Percentiles rank a stretch among this genome's conserved stretches.
These are phyloP conservation scores for Pyrenochaeta sp. DNA, from an alignment of 2,329 filamentous ascomycete species.

Conservation along the genomic window DNA sequence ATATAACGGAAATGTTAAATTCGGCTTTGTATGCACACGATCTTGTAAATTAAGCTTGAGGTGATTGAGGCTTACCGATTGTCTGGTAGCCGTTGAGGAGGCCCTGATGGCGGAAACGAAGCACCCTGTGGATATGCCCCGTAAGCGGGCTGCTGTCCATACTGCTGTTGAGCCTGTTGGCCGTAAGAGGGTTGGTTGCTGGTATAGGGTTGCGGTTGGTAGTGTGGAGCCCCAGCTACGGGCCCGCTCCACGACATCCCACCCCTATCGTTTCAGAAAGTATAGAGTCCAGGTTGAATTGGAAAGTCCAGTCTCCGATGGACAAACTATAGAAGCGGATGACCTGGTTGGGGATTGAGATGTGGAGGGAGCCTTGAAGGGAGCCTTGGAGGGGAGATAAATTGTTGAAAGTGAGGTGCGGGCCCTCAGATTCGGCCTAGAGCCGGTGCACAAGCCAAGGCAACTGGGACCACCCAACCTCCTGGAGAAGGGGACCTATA, in stretches of 20 bases:
- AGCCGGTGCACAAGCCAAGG: slow-evolving; percentile 38
- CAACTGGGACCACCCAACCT: slow-evolving; percentile 18
- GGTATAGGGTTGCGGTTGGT: slow-evolving; percentile 41
- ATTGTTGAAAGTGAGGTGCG: slow-evolving; percentile 24
- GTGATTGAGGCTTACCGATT: slow-evolving; percentile 38
- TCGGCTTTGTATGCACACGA: background rate
- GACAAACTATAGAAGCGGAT: slow-evolving; percentile 7
- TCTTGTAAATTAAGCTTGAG: background rate
- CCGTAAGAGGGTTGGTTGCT: slow-evolving; percentile 35
- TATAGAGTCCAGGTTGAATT: slow-evolving; percentile 6
- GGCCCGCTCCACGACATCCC: slow-evolving; percentile 49
- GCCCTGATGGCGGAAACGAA: slow-evolving; percentile 28
- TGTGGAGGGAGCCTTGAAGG: too few species aligned
- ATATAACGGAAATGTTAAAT: slow-evolving; percentile 2
- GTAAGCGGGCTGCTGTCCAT: slow-evolving; percentile 42
- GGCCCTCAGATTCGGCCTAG: slow-evolving; percentile 35
- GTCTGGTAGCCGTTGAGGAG: slow-evolving; percentile 35
- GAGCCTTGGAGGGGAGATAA: slow-evolving; percentile 13
- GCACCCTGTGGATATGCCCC: slow-evolving; percentile 38
- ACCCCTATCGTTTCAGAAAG: slow-evolving; percentile 7
- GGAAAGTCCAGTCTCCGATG: background rate
- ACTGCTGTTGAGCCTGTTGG: slow-evolving; percentile 37
- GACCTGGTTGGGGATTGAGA: slow-evolving; percentile 4
- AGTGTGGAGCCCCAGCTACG: slow-evolving; percentile 40
- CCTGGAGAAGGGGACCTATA: slow-evolving; percentile 1